A percentile compares a stretch with the other conserved stretches of the same genome.
phyloP scores from a whole-genome alignment of 148 eudicot genomes.

The Chenopodium suecicum region DNA sequence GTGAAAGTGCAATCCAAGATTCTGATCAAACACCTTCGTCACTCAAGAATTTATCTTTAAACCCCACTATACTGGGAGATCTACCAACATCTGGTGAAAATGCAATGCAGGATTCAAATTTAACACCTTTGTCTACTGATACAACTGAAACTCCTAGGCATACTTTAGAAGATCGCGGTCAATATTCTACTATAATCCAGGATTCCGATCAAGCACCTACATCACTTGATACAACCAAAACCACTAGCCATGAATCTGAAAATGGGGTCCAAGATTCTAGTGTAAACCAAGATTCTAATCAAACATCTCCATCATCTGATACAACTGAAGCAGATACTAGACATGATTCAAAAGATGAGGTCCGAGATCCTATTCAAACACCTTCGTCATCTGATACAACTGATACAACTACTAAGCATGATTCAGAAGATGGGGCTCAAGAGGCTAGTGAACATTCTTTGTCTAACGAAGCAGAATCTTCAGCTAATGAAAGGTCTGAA shows the following conservation, averaged over 20 bases:
- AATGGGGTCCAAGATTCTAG: slow-evolving; percentile 17
- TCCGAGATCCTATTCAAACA: slow-evolving; percentile 21
- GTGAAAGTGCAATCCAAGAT: slow-evolving; percentile 2
- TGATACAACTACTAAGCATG: slow-evolving; percentile 25
- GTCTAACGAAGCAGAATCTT: slow-evolving; percentile 2
- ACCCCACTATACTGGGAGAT: slow-evolving; percentile 28
- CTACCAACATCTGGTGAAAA: slow-evolving; percentile 25
- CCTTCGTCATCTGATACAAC: slow-evolving; percentile 29
- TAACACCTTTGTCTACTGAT: too few relatives aligned
- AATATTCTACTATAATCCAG: background rate
- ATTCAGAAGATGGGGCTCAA: slow-evolving; percentile 24
- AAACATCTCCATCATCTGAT: background rate
- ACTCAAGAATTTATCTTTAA: slow-evolving; percentile 20
- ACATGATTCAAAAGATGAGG: background rate
- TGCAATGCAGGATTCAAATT: too few relatives aligned
- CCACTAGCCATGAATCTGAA: slow-evolving; percentile 26
- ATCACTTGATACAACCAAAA: slow-evolving; percentile 25
- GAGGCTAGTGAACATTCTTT: slow-evolving; percentile 2
- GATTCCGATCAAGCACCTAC: slow-evolving; percentile 30
- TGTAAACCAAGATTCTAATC: background rate
- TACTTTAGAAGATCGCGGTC: too few relatives aligned
- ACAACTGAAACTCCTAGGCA: too few relatives aligned
- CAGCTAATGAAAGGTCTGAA: slow-evolving; percentile 5
- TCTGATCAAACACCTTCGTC: slow-evolving; percentile 19
- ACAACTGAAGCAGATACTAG: background rate